Percentiles rank a stretch among this genome's conserved stretches.
These are phyloP conservation scores for Suhomyces sp. DNA, from an alignment of 805 yeast species.

Conservation along the genomic window DNA sequence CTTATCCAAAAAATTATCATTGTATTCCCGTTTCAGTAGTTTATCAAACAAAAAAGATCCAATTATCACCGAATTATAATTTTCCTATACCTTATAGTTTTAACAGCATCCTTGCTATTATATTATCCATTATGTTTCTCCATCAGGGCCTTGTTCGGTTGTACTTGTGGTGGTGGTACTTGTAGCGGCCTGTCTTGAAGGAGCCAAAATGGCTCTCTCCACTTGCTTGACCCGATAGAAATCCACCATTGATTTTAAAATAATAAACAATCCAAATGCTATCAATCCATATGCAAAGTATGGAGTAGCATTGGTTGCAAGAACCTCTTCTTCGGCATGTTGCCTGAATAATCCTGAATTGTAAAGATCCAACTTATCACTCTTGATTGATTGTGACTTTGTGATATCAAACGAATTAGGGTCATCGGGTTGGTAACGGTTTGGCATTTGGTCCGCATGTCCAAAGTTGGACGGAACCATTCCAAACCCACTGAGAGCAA, in stretches of 20 bases:
- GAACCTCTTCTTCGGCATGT: constrained; percentile 39
- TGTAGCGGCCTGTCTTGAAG: constrained; percentile 29
- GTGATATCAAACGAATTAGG: constrained; percentile 35
- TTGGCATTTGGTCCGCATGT: constrained; percentile 33
- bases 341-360: constrained; percentile 25
- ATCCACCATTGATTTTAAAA: constrained; percentile 67
- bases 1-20: too few relatives aligned
- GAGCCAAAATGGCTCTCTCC: constrained; percentile 61
- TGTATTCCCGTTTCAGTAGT: too few relatives aligned
- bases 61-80: too few relatives aligned
- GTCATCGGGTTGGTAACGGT: constrained; percentile 31
- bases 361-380: constrained; percentile 28
- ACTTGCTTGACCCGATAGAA: constrained; percentile 73
- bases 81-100: too few relatives aligned
- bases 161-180: constrained; percentile 8
- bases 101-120: too few relatives aligned
- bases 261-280: constrained; percentile 64
- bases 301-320: constrained; percentile 56
- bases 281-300: constrained; percentile 63
- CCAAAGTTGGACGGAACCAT: constrained; percentile 42
- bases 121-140: too few relatives aligned
- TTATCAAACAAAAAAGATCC: too few relatives aligned
- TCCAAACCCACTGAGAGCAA: constrained; percentile 60
- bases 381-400: constrained; percentile 26
- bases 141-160: too few relatives aligned